Base-by-base conservation (phyloP, 1,139 yeast species). In the Lodderomyces pseudojiufengensis region DNA sequence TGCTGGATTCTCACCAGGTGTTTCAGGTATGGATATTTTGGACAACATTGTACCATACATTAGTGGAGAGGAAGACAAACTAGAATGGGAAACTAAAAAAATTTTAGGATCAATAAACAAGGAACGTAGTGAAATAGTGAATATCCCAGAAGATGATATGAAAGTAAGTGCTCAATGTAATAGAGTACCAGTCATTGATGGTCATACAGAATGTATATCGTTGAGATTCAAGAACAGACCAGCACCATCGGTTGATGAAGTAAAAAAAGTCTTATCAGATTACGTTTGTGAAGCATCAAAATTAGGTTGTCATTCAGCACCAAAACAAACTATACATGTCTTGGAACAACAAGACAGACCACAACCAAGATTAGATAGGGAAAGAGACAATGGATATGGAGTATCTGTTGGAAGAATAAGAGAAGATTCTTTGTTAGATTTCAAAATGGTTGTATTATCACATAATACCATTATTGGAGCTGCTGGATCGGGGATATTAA, bases 381-480 rank as follows among this genome's bases (percentile, higher is more conserved):
- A 90, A 58, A 80, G 96, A 64, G 98, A 94, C 54, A 76, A 73
- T 39, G 99, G 99, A 14, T 94, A 78, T 60, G 95, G 95, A 47
- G 97, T 92, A 33, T 77, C 94, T 34, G 97, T 94, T 36, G 99
- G 99, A 38, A 79, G 98, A 65, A 68, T 92, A 40, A 82, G 99
- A 69, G 85, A 79, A 49, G 98, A 92, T 57, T 87, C 95, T 12
- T 87, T 92, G 9, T 73, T 92, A 52, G 98, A 94, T 61, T 80
- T 78, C 70, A 94, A 92, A 69, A 92, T 92, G 90, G 96, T 92
- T 40, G 94, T 88, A 22, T 72, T 92, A 49, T 88, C 97, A 18
- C 99, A 92, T 65, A 92, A 92, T 72, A 92, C 99, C 40, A 78
- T 92, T 51, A 85, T 92, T 49, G 99, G 99, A 55, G 99, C 98